Base-by-base conservation (phyloP, 805 yeast genomes). In the Pichia scutulata region DNA sequence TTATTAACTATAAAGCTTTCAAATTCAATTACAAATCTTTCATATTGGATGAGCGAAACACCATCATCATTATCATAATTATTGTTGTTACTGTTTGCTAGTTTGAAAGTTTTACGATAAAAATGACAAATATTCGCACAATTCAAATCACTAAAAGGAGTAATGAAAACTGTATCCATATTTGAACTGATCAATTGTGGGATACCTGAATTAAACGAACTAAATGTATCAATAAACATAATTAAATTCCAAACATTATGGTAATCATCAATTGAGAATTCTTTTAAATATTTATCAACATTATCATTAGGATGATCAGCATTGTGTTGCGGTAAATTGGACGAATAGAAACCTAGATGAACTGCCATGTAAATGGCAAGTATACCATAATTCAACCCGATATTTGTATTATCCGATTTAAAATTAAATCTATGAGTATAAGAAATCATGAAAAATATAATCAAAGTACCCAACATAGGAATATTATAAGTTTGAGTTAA, bases 311-410 rank as follows among this genome's bases (percentile, higher is more conserved):
- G n/a, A 7, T 33, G 46, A 22, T 36, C 44, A 18, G 45, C 23
- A 9, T 24, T 47, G n/a, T 36, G 46, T n/a, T 43, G 33, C 10
- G 45, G 23, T 21, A 14, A 16, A 33, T 37, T 9, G 18, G 40
- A 18, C n/a, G 19, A 5, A 25, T 50, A 45, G 40, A 54, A 9
- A 39, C 49, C 19, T 64, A 65, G 33, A 61, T 48, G 24, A 48
- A 46, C 14, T 49, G 63, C 62, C 58, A 61, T 60, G 37, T 52
- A 50, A 23, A 61, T 55, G 4, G 60, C 55, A n/a, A 49, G 46
- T 8, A 53, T 45, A 36, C 50, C 58, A 28, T 49, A 56, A 21
- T 44, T 44, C 6, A 61, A 48, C 12, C 59, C 54, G 24, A 44
- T 50, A 24, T 52, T 54, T 26, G 50, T 54, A 42, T 55, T 57